A percentile compares a stretch with the other conserved stretches of the same genome.
phyloP scores from a whole-genome alignment of 352 stramenopile species.

The Phytophthora pistaciae region DNA sequence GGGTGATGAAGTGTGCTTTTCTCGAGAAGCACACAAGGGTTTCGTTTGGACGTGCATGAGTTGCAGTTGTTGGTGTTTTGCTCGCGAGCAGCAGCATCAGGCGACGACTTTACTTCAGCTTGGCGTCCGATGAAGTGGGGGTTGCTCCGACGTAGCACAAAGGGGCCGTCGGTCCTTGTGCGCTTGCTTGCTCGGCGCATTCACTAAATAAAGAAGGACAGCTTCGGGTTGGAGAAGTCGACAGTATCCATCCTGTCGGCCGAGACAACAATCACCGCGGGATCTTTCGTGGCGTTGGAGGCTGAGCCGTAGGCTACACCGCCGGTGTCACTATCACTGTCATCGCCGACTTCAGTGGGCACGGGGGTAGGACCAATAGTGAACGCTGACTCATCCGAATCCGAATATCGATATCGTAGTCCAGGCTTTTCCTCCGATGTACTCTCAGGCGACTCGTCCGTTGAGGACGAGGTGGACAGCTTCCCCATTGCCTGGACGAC shows the following conservation, averaged over 20 bases:
- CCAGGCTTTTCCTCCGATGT: slow-evolving; percentile 6
- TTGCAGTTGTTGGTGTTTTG: not conserved
- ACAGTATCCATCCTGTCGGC: slow-evolving; percentile 52
- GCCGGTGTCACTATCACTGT: slow-evolving; percentile 10
- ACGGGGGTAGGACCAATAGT: slow-evolving; percentile 20
- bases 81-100: too few relatives aligned
- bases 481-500: slow-evolving; percentile 30
- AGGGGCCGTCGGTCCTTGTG: too few relatives aligned
- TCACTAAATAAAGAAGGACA: slow-evolving; percentile 57
- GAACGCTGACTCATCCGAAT: slow-evolving; percentile 35
- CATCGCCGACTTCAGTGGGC: slow-evolving; percentile 13
- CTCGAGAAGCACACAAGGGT: not conserved
- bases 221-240: slow-evolving; percentile 50
- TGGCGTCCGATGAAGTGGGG: too few relatives aligned
- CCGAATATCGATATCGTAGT: slow-evolving; percentile 18
- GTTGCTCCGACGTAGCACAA: too few relatives aligned
- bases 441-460: slow-evolving; percentile 19
- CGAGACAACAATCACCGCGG: slow-evolving; percentile 48
- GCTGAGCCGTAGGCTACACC: slow-evolving; percentile 4
- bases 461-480: slow-evolving; percentile 22
- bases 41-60: not conserved
- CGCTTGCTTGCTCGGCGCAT: not conserved
- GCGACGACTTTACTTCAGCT: too few relatives aligned
- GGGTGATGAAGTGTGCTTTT: slow-evolving; percentile 16
- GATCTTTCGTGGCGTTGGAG: slow-evolving; percentile 4